Base-by-base conservation (phyloP, 352 stramenopile species). In the Phytophthora foliorum region DNA sequence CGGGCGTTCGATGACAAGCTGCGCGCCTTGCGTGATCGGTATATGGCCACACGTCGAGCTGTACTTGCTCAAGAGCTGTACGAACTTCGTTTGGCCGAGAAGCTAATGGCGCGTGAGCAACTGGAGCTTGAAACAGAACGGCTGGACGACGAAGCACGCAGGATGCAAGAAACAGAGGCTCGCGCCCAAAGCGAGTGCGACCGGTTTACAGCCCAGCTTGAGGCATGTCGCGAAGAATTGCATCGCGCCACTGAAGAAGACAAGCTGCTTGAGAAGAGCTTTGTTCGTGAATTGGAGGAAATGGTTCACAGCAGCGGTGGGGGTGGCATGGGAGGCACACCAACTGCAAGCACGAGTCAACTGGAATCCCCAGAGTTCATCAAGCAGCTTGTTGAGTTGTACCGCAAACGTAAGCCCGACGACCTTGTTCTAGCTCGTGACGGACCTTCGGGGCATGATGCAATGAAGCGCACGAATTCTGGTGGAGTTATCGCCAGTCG, bases 1-100 rank as follows among this genome's bases (percentile, higher is more conserved):
- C 77, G 78, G 25, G 75, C 55, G 0, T 98, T 98, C 51, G 93
- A 98, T 67, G 90, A 98, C 19, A 90, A 88, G 53, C 62, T 98
- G 3, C 73, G 80, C 9, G 72, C 59, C 6, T 53, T 97, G 25
- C 74, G 77, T 13, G 69, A 92, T n/a, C 62, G 74, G 10, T 95
- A 93, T 57, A 60, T 88, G 45, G 57, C 62, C 3, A 82, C 92
- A 45, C 75, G 81, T 6, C 75, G 75, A 14, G 69, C 59, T 27
- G 69, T 88, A 22, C 58, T 91, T 11, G 76, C 83, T 27, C 89
- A 96, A 74, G 81, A 95, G 42, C 54, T 92, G 21, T 96, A 96
- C 59, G 64, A 82, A 31, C 63, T 89, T 9, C 81, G 89, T 13
- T 80, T 97, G 16, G 77, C 65, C 4, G 69, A 84, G 17, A 72